phyloP scores from a whole-genome alignment of 2,329 filamentous ascomycete species.

The Aspergillus sp. region DNA sequence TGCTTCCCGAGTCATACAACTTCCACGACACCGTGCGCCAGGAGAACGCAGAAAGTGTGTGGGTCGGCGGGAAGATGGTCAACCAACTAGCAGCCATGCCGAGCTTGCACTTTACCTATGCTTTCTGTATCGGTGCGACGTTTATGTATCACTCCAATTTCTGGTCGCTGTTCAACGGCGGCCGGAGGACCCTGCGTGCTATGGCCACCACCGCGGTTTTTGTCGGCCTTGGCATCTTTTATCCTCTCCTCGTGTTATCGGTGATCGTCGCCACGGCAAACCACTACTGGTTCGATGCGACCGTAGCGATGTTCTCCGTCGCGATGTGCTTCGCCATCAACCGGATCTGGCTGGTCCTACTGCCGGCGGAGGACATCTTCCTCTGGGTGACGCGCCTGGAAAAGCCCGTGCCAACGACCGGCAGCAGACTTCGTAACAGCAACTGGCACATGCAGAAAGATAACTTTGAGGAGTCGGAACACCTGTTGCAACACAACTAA shows the following conservation, averaged over 20 bases:
- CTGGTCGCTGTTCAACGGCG: constrained; percentile 42
- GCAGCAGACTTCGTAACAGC: constrained; percentile 22
- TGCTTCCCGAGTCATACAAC: constrained; percentile 59
- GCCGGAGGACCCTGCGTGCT: constrained; percentile 43
- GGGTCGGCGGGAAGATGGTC: constrained; percentile 57
- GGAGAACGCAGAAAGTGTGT: constrained; percentile 53
- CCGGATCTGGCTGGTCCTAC: constrained; percentile 50
- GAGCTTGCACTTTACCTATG: constrained; percentile 58
- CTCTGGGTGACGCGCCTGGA: constrained; percentile 50
- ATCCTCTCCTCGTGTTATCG: constrained; percentile 50
- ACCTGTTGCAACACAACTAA: constrained; percentile 4
- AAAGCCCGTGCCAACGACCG: constrained; percentile 55
- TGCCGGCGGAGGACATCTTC: constrained; percentile 53
- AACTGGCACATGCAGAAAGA: background rate
- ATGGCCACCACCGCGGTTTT: constrained; percentile 46
- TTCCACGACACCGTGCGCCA: constrained; percentile 64
- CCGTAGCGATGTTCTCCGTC: constrained; percentile 51
- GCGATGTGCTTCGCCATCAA: constrained; percentile 51
- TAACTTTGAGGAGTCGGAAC: background rate
- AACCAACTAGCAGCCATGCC: constrained; percentile 61
- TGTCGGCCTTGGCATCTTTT: constrained; percentile 47
- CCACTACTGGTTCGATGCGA: constrained; percentile 58
- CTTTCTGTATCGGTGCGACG: constrained; percentile 55
- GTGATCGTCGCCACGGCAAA: constrained; percentile 60
- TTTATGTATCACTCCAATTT: constrained; percentile 55